Evolutionary conservation across 1,284 basidiomycete genomes (phyloP), one percentile per base, ranked within the genome.

Genomic region (Ceratobasidium sp.): DNA sequence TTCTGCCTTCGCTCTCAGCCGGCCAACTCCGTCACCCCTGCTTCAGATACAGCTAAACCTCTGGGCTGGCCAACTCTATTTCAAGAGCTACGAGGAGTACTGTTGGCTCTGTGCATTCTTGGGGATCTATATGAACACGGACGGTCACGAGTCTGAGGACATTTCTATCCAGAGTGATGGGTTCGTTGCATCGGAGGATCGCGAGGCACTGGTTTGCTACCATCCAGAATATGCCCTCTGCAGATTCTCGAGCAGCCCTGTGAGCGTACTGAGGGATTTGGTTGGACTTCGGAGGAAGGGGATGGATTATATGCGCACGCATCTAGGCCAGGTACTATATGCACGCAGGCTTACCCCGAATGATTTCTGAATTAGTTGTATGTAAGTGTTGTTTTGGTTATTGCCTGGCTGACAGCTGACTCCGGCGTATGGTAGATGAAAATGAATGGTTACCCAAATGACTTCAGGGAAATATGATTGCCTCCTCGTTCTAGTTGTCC

Each of bases 21-120:
- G 33, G 3, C 31, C 64, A n/a, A 22, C 47, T 3, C 60, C 41
- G 8, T 6, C 7, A 29, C 22, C 31, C 3, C 17, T 22, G 1
- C 17, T 45, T 31, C 64, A 54, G 41, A 27, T 54, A 1, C 83
- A 86, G 74, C 79, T 88, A 31, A 84, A 84, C 72, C 75, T 87
- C 27, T 87, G 82, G 66, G 80, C 86, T 19, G 87, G 84, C 24
- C 85, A 86, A 74, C 81, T 87, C 3, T 87, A 84, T 75, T 77
- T 86, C 8, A 75, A 78, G 17, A 77, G 81, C 53, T 80, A 81
- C 47, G 78, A 75, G 11, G 78, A 80, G 3, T 87, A 86, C 63
- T 56, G 78, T 33, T 75, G 76, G 0, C 33, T 85, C 8, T 84
- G 84, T 72, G 75, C 76, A 1, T 81, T 85, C 74, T 79, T 87